Evolutionary conservation across 2,329 filamentous ascomycete species (phyloP).

Genomic region (Tolypocladium capitatum): DNA sequence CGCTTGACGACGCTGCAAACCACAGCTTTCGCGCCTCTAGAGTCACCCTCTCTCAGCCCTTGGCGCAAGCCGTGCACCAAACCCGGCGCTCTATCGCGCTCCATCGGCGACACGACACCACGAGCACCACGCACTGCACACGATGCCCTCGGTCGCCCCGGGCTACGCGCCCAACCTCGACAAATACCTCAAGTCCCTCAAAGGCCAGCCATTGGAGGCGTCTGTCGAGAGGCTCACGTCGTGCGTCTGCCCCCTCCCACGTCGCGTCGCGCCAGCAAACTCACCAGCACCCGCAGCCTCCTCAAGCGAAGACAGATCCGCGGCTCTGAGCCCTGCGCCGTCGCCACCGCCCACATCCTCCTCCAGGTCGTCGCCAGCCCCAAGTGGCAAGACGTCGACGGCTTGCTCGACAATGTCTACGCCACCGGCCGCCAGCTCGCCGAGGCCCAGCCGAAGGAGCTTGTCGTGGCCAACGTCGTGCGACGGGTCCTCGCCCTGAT

Average conservation of each 20-base stretch:
- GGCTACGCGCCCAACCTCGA: slow-evolving; percentile 56
- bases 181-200: slow-evolving; percentile 68
- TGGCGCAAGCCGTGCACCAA: background rate
- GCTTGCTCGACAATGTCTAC: slow-evolving; percentile 69
- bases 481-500: slow-evolving; percentile 81
- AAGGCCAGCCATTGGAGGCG: slow-evolving; percentile 60
- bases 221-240: slow-evolving; percentile 75
- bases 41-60: background rate
- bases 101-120: background rate
- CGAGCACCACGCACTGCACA: slow-evolving; percentile 3
- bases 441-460: slow-evolving; percentile 75
- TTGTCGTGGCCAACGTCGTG: slow-evolving; percentile 90
- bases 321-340: slow-evolving; percentile 76
- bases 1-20: background rate
- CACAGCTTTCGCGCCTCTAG: background rate
- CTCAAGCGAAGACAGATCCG: slow-evolving; percentile 84
- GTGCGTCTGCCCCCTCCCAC: slow-evolving; percentile 33
- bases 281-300: slow-evolving; percentile 38
- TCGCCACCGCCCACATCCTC: slow-evolving; percentile 81
- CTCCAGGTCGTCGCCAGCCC: slow-evolving; percentile 74
- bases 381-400: slow-evolving; percentile 62
- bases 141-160: slow-evolving; percentile 21
- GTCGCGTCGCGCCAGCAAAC: background rate
- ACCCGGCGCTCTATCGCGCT: background rate
- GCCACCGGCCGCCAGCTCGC: slow-evolving; percentile 65